These are phyloP conservation scores for Hyphopichia fennica DNA, from an alignment of 1,139 yeast species.

Conservation along the genomic window DNA sequence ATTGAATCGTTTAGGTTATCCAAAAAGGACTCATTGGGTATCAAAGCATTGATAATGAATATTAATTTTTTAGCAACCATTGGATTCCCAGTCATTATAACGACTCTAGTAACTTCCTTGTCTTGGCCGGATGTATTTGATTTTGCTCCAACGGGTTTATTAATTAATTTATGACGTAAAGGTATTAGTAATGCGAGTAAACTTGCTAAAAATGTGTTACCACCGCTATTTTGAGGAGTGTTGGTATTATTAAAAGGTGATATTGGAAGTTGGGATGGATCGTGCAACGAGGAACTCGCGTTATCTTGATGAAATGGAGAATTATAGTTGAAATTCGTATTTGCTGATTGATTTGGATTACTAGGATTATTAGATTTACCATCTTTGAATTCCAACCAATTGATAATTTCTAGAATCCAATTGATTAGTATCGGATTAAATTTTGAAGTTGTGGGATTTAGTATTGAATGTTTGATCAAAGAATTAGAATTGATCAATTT, in stretches of 20 bases:
- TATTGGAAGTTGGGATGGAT: neutral
- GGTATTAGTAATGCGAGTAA: slow-evolving; percentile 46
- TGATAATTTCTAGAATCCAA: slow-evolving; percentile 58
- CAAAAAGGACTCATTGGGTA: slow-evolving; percentile 25
- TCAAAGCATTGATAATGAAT: slow-evolving; percentile 52
- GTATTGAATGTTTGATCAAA: slow-evolving; percentile 24
- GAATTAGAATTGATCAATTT: slow-evolving; percentile 41
- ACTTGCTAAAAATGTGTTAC: slow-evolving; percentile 43
- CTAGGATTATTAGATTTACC: slow-evolving; percentile 26
- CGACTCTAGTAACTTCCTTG: slow-evolving; percentile 44
- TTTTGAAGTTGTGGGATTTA: slow-evolving; percentile 8
- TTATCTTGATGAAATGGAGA: slow-evolving; percentile 7
- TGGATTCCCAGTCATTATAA: slow-evolving; percentile 60
- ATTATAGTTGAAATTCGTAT: slow-evolving; percentile 7
- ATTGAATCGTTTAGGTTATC: slow-evolving; percentile 1
- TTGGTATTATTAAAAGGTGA: neutral
- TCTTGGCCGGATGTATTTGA: slow-evolving; percentile 6
- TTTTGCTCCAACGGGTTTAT: slow-evolving; percentile 29
- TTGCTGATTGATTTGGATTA: slow-evolving; percentile 1
- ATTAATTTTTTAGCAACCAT: slow-evolving; percentile 60
- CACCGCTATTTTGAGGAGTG: slow-evolving; percentile 2
- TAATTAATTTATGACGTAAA: slow-evolving; percentile 33
- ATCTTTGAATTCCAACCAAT: slow-evolving; percentile 65
- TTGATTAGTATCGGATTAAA: slow-evolving; percentile 34
- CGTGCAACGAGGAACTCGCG: neutral